Conservation (phyloP, 148 eudicot genomes). For the Rhododendron simsii region DNA sequence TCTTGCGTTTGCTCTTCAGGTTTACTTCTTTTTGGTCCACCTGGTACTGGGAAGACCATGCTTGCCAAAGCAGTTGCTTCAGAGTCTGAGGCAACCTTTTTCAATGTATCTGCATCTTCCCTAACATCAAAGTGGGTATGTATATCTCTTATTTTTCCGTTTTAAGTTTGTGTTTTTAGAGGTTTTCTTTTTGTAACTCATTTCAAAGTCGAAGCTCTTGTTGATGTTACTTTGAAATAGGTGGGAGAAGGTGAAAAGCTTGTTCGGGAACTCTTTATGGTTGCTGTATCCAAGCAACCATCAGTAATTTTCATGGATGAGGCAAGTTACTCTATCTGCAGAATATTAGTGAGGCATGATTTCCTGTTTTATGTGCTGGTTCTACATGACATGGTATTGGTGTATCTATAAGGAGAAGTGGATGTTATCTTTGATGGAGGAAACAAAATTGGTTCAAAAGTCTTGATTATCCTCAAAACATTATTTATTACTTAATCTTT, state of each 20-base stretch:
- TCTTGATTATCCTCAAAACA: neutral
- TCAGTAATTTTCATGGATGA: slow-evolving; percentile 98
- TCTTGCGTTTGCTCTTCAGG: slow-evolving; percentile 39
- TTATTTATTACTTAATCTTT: neutral
- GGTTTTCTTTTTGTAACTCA: slow-evolving; percentile 5
- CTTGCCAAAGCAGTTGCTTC: slow-evolving; percentile 99
- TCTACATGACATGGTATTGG: neutral
- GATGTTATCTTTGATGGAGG: neutral
- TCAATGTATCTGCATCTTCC: slow-evolving; percentile 93
- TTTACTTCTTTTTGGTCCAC: slow-evolving; percentile 97
- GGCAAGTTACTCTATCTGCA: slow-evolving; percentile 38
- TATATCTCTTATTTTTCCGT: slow-evolving; percentile 3
- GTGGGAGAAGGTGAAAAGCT: slow-evolving; percentile 99
- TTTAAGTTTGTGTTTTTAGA: neutral
- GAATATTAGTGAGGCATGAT: neutral
- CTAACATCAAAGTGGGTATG: slow-evolving; percentile 88
- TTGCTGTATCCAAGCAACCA: slow-evolving; percentile 88
- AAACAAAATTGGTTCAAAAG: neutral
- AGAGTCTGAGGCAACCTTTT: slow-evolving; percentile 92
- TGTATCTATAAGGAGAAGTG: neutral
- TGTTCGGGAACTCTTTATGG: slow-evolving; percentile 86
- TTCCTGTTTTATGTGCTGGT: neutral
- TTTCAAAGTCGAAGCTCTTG: slow-evolving; percentile 14
- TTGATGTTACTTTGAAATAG: slow-evolving; percentile 29
- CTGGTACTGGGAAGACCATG: slow-evolving; percentile 98